Base-by-base conservation (phyloP, 805 yeast genomes). In the Peterozyma toletana region DNA sequence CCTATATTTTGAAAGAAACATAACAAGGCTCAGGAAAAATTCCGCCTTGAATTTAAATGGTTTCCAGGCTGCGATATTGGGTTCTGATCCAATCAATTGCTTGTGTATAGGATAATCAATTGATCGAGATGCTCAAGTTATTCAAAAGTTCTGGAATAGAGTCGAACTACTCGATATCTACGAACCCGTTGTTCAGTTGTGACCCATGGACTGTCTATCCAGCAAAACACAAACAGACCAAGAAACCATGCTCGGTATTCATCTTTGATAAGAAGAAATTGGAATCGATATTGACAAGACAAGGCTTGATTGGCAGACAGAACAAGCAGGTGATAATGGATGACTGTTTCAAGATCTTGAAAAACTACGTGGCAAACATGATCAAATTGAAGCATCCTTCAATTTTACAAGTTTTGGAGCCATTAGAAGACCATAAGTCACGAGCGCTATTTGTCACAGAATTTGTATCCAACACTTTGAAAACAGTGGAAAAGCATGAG, bases 371-470 rank as follows among this genome's bases (percentile, higher is more conserved):
- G 2, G 64, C 77, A 17, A 82, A 83, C 49, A 64, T 90, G 56
- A 78, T 95, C 14, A 85, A 83, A 57, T 67, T 93, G 53, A 84
- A 89, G 52, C 99, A 93, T 59, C 99, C 99, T 0, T 82, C 88
- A 50, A 71, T 93, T 27, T 64, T 93, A 38, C 81, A 89, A 1
- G 71, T 93, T 2, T 77, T 86, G 33, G 99, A 95, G 58, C 96
- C 95, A 0, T 62, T 90, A 48, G 98, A 93, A 60, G 95, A 89
- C 51, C 85, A 91, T 33, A 82, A 83, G 50, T 74, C 77, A 50
- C 77, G 86, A 45, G 73, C 90, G 51, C 57, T 83, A 43, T 91
- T 93, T 66, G 99, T 85, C 11, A 79, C 95, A 0, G 99, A 93
- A 59, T 77, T 81, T 31, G 81, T 93, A 6, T 70, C 56, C 7